Base-by-base conservation (phyloP, 345 rosid species). In the Aquilaria malaccensis region DNA sequence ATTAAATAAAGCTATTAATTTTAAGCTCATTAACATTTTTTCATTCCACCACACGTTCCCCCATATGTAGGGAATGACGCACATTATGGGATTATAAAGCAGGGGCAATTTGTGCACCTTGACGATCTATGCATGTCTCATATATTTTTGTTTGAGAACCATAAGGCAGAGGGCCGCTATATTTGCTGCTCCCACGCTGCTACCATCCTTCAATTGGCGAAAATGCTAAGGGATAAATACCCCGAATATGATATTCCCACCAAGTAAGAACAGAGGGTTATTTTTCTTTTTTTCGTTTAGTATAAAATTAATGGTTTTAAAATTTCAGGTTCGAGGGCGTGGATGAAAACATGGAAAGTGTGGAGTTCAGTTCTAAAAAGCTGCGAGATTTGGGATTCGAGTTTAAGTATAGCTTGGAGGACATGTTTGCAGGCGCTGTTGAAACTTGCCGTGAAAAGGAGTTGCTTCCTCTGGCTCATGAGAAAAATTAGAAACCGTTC, bases 71-170 rank as follows among this genome's bases (percentile, higher is more conserved):
- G 99, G 55, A 88, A 83, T 53, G 89, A 88, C 70, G 69, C 77
- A 45, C 99, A 94, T 58, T 94, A 94, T 63, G 54, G 74, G 1
- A 94, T 94, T 49, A 76, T 90, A 67, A 85, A 71, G 75, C 93
- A 88, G 68, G 93, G 97, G 29, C 86, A 94, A 14, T 94, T 72
- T 50, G 89, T 91, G 48, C 97, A 94, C 63, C 71, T 91, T 70
- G 97, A 91, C 60, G 99, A 94, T 64, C 84, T 90, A 14, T 86
- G 96, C 79, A 80, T 64, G 45, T 67, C 93, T 33, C 99, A 94
- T 63, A 83, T 90, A 56, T 88, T 72, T 75, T 58, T 88, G 69
- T 90, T 53, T 51, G 93, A 94, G 78, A 48, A 88, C 59, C 87
- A 81, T 4, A 55, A 65, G 22, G 91, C 97, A 2, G 72, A 85